Percentiles rank a stretch among this genome's conserved stretches.
Conservation (phyloP, 2,329 filamentous ascomycete species). For the Nigrospora sphaerica region DNA sequence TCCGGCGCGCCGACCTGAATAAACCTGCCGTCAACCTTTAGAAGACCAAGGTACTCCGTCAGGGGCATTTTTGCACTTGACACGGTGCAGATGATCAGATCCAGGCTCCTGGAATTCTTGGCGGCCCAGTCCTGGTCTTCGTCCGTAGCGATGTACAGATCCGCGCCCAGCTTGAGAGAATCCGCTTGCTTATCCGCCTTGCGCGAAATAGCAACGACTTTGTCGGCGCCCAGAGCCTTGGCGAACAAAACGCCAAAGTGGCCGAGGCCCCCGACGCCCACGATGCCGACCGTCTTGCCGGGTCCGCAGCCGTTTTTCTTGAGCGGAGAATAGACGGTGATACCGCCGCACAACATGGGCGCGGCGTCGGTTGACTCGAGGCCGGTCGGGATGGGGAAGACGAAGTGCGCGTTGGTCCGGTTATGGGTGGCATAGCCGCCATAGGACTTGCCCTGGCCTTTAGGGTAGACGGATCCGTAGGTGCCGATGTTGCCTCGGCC, state of each 20-base stretch:
- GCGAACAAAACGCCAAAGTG: constrained; percentile 3
- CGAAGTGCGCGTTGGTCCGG: constrained; percentile 26
- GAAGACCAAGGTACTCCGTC: constrained; percentile 45
- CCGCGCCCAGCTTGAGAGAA: constrained; percentile 1
- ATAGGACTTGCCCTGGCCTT: constrained; percentile 34
- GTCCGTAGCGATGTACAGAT: constrained; percentile 1
- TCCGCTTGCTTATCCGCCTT: constrained; percentile 1
- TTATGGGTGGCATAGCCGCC: constrained; percentile 32
- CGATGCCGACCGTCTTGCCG: constrained; percentile 2
- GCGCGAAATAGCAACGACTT: constrained; percentile 3
- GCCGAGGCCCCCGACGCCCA: constrained; percentile 2
- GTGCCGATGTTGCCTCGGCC: neutral
- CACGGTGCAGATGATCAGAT: constrained; percentile 3
- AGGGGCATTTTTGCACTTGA: constrained; percentile 43
- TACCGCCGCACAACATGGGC: constrained; percentile 2
- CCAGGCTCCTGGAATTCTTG: neutral
- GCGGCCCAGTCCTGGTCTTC: neutral
- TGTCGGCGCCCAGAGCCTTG: constrained; percentile 2
- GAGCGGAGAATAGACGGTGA: constrained; percentile 1
- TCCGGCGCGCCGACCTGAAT: constrained; percentile 44
- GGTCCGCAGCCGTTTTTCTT: constrained; percentile 1
- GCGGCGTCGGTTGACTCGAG: constrained; percentile 1
- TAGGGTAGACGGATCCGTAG: neutral
- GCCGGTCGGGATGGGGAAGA: constrained; percentile 10
- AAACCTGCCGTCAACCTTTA: constrained; percentile 49